Base-by-base conservation (phyloP, 1,139 yeast species). In the Yamadazyma sp. region DNA sequence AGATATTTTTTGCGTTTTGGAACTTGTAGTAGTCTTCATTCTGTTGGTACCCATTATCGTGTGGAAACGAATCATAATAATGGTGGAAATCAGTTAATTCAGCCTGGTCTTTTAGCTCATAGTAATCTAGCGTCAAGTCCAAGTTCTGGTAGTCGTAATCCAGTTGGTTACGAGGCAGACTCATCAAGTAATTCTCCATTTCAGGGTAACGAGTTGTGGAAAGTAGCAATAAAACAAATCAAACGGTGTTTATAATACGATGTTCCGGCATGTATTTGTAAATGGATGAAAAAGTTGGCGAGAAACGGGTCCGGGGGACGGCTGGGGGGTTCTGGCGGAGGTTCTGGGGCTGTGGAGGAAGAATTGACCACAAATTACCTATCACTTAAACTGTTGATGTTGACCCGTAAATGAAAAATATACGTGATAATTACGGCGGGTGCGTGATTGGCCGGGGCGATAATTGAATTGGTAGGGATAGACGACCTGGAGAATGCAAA, bases 111-210 rank as follows among this genome's bases (percentile, higher is more conserved):
- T 37, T 41, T 20, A 34, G 21, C 27, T 40, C 47, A 26, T 44
- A 44, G 18, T 39, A 40, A 14, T 41, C 40, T 17, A 41, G 25
- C 20, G 40, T 44, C 11, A 46, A 18, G 12, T 41, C 45, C 17
- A 46, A 34, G 30, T 42, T 44, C 31, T 22, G 41, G 25, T 34
- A 46, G 17, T 42, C 48, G 33, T 44, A 44, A 29, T 67, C 67
- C 40, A 63, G 67, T 46, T 67, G 71, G 20, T 30, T 34, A 40
- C 50, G 50, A 29, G 76, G 76, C 28, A 73, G 67, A 54, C 75
- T 68, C 67, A 70, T 61, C 37, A 70, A 61, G 48, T 59, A 69
- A 47, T 69, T 67, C 41, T 70, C 76, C 76, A 70, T 70, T 25
- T 12, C 21, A 8, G 13, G 18, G 24, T n/a, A n/a, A n/a, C 13